Evolutionary conservation across 352 stramenopile species (phyloP), one percentile per base, ranked within the genome.

Genomic region (Pythium rhizo-oryzae): DNA sequence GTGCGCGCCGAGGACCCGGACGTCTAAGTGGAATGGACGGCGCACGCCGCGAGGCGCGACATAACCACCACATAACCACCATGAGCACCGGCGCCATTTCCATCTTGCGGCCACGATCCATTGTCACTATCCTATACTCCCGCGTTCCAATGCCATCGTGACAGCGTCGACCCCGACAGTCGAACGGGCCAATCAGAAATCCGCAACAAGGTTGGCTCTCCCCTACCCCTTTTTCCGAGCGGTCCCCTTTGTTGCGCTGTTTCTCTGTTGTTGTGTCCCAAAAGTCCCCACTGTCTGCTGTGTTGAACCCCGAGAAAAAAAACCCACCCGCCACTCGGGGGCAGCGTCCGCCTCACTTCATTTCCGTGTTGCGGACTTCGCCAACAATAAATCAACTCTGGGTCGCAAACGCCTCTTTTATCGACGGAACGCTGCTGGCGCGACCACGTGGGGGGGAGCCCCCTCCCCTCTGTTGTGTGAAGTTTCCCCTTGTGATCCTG

Each of bases 191-290:
- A 59, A 59, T 59, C 53, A 19, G 2, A 13, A 9, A 30, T 33
- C 19, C 2, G 41, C 12, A 2, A 25, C n/a, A 18, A 11, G 1
- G 19, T 41, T 57, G 51, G 51, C 51, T 57, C 51, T 57, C 51
- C 51, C 51, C 51, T 57, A 43, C 13, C 30, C 35, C 19, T 13
- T 35, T 16, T 18, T n/a, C 23, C n/a, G n/a, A n/a, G 9, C 28
- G 28, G 47, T 33, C 8, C 47, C 11, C 4, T 24, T 24, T 50
- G 12, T 21, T 8, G 12, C 18, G 49, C 50, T 56, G 50, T 56
- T 57, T 57, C 51, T 57, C 51, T 57, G 51, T 57, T 57, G 51
- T 57, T 57, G 28, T 57, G 51, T 57, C 51, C 51, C 51, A 57
- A 57, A 3, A 15, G n/a, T 30, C 47, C 15, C 37, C n/a, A n/a